Evolutionary conservation across 805 yeast genomes (phyloP), one percentile per base, ranked within the genome.

Genomic region (Alloascoidea africana): DNA sequence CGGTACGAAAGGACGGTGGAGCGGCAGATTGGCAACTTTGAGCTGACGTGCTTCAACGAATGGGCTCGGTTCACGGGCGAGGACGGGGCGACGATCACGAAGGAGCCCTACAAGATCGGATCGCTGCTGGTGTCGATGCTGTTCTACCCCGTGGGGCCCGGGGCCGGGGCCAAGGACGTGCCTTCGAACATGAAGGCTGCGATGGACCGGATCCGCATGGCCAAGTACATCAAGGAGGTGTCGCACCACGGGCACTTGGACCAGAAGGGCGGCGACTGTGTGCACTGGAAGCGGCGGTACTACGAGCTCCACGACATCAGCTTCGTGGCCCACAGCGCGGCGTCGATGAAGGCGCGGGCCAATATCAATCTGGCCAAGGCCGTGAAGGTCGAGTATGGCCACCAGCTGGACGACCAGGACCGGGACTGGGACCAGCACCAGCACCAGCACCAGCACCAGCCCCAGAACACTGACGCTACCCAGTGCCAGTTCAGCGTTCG

Each of bases 251-350:
- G 96, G 0, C 76, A 63, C 49, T 59, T 89, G 59, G 73, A 74
- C 47, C 97, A 87, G 58, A 84, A 79, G 50, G 97, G 97, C 15
- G 96, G 96, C 5, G 97, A 87, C 58, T 70, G 91, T 46, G 70
- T 66, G 13, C 60, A 65, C 18, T 73, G 87, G 75, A 72, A 81
- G 46, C 70, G 80, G 45, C 66, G 96, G 40, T 83, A 57, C 58
- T 85, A 78, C 60, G 75, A 70, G 44, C 62, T 87, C n/a, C 62
- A 68, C 35, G 94, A 89, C 0, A 68, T 75, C 5, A 70, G 75
- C 23, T 60, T 87, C 45, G 64, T 76, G 38, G 95, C 95, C 0
- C 83, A 78, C 51, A 77, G 82, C 46, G 91, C 79, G 44, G 62
- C 62, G 18, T 63, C 79, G 2, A 72, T 62, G 54, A 78, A 76